phyloP scores from a whole-genome alignment of 169 alveolate genomes.

The Toxoplasma gondii region DNA sequence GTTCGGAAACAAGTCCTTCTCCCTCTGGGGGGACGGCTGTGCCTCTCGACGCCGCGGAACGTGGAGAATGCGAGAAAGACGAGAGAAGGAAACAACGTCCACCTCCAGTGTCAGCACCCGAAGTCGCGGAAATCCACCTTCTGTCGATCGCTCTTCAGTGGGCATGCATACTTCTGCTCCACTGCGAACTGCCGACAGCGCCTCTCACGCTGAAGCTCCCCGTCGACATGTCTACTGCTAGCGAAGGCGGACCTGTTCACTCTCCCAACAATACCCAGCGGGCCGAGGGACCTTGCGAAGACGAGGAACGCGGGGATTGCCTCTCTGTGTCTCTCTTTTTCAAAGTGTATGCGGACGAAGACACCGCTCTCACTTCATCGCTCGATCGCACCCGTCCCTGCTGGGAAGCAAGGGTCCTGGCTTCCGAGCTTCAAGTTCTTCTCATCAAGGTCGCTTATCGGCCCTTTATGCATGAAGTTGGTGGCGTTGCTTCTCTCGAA shows the following conservation, averaged over 20 bases:
- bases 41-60: too few species aligned
- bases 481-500: not conserved
- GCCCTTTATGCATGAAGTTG: not conserved
- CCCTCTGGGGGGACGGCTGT: too few species aligned
- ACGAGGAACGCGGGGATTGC: too few species aligned
- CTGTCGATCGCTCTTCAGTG: not conserved
- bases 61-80: not conserved
- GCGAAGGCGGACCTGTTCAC: too few species aligned
- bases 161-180: not conserved
- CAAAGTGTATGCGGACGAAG: too few species aligned
- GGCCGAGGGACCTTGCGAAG: too few species aligned
- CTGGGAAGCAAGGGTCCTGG: not conserved
- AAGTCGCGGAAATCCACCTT: not conserved
- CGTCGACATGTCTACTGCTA: too few species aligned
- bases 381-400: not conserved
- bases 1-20: not conserved
- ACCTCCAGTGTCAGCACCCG: too few species aligned
- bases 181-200: too few species aligned
- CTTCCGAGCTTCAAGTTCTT: not conserved
- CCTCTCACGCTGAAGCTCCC: too few species aligned
- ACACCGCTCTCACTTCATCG: not conserved
- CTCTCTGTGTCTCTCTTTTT: too few species aligned
- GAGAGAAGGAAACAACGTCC: not conserved
- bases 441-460: not conserved
- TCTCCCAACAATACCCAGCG: too few species aligned